Base-by-base conservation (phyloP, 2,329 filamentous ascomycete genomes). In the Fusarium chuoi region DNA sequence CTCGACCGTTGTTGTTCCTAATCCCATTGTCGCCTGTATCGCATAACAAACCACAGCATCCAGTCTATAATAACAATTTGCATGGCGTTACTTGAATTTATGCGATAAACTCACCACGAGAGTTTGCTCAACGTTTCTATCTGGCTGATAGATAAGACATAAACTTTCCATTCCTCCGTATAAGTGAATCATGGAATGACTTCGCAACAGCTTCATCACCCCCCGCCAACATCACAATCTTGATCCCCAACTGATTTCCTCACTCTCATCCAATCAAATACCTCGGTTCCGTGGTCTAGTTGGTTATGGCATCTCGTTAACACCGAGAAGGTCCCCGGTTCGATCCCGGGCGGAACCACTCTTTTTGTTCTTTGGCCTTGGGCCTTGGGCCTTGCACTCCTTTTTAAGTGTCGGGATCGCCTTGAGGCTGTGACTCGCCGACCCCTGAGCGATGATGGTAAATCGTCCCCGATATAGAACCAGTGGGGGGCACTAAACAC, bases 241-340 rank as follows among this genome's bases (percentile, higher is more conserved):
- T 35, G 4, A 3, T 4, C 2, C 17, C 8, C n/a, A 22, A 49
- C 20, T 52, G 5, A 22, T 2, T 5, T 6, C 1, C 8, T 22
- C 14, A 2, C 7, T 22, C 4, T 5, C 18, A 42, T n/a, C 41
- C 54, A 67, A 68, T 54, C 24, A 67, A 20, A 33, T 6, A 30
- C 22, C 9, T 28, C 30, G 65, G 48, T 68, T 45, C 55, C 33
- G 63, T 62, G 63, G 48, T 67, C 65, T 68, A 61, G 63, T 68
- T 68, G 62, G 54, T 55, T 68, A 68, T 68, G 48, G 48, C 63
- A 68, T 62, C 58, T 70, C 65, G 51, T 70, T 49, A 65, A 70
- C 46, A 70, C 45, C 46, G 60, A 65, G 45, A 70, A 65, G 59
- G 52, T 70, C 59, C 45, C 51, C 65, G 51, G 65, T 65, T 70